A percentile compares a stretch with the other conserved stretches of the same genome.
These are phyloP conservation scores for Pseudocercospora cruenta DNA, from an alignment of 2,329 filamentous ascomycete species.

Conservation along the genomic window DNA sequence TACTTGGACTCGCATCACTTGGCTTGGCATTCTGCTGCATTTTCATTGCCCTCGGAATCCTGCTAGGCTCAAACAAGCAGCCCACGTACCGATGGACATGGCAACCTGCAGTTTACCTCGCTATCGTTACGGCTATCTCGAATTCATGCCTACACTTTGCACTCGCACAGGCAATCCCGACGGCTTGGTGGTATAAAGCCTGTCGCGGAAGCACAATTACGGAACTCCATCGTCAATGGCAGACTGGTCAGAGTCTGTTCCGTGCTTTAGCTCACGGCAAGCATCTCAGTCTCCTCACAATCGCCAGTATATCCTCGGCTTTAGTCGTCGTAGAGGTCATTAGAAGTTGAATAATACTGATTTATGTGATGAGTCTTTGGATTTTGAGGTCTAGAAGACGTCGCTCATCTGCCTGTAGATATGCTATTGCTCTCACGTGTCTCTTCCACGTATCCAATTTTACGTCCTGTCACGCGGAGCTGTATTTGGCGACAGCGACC, in stretches of 20 bases:
- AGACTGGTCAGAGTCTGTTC: background rate
- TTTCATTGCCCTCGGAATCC: no score
- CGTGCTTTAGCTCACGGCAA: background rate
- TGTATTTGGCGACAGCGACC: background rate
- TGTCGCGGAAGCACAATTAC: conserved; percentile 9
- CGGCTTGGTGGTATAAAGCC: conserved; percentile 15
- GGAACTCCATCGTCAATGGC: conserved; percentile 7
- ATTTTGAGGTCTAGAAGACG: no score
- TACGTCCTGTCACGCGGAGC: conserved; percentile 7
- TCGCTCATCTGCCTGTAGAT: background rate
- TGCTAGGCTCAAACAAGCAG: no score
- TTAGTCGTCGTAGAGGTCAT: background rate
- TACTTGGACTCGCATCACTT: no score
- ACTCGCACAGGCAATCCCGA: conserved; percentile 12
- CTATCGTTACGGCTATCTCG: no score
- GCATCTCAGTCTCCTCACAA: no score
- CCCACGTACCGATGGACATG: no score
- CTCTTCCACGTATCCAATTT: conserved; percentile 10
- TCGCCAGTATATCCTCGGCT: no score
- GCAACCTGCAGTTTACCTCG: no score
- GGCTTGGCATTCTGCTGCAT: no score
- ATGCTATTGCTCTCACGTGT: conserved; percentile 7
- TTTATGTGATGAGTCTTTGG: background rate
- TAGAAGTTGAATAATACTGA: background rate
- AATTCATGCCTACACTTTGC: conserved; percentile 4